Evolutionary conservation across 306 rosid species (phyloP).

Genomic region (Alnus rubra): DNA sequence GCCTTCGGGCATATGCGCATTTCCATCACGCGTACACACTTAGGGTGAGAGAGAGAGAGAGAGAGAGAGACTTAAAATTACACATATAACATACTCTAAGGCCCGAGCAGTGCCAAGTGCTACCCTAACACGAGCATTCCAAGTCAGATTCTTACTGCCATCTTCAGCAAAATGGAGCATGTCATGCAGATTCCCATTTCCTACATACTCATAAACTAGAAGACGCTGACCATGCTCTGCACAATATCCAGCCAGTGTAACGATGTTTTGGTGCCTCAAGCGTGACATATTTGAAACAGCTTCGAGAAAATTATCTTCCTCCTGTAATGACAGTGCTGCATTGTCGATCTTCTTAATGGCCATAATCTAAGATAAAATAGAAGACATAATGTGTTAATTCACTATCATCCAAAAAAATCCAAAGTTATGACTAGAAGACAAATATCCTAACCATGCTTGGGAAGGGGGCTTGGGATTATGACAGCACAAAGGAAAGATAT

Average conservation of each 20-base stretch:
- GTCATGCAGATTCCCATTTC: conserved; percentile 85
- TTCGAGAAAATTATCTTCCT: conserved; percentile 93
- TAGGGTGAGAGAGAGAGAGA: neutral
- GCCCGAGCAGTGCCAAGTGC: conserved; percentile 99
- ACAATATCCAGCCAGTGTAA: conserved; percentile 85
- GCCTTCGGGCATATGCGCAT: neutral
- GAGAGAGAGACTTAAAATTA: conserved; percentile 16
- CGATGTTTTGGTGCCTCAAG: conserved; percentile 86
- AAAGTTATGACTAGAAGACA: neutral
- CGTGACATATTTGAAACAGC: conserved; percentile 92
- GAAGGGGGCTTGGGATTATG: neutral
- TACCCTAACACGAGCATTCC: conserved; percentile 97
- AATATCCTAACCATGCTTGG: neutral
- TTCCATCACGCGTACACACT: conserved; percentile 11
- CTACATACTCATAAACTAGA: conserved; percentile 78
- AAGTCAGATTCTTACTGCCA: conserved; percentile 68
- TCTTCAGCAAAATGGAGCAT: conserved; percentile 88
- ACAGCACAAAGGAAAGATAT: neutral
- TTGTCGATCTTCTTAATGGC: conserved; percentile 94
- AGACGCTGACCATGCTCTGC: conserved; percentile 96
- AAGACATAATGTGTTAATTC: neutral
- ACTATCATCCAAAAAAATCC: conserved; percentile 13
- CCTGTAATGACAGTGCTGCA: conserved; percentile 91
- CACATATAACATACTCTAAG: conserved; percentile 71
- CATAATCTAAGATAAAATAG: conserved; percentile 54